Percentiles rank a stretch among this genome's conserved stretches.
phyloP scores from a whole-genome alignment of 805 yeast species.

The Candida tammaniensis region DNA sequence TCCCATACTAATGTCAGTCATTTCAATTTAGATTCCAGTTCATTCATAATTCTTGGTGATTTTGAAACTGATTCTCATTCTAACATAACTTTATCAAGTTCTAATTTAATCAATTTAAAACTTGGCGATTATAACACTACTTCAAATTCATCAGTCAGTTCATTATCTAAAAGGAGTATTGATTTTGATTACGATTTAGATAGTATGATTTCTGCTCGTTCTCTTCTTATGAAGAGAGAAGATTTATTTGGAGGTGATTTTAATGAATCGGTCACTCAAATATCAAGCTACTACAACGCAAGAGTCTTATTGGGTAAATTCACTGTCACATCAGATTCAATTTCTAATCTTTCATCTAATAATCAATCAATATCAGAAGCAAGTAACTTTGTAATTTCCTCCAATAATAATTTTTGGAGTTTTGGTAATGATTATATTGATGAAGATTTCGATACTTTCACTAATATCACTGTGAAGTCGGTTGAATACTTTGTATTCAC shows the following conservation, averaged over 20 bases:
- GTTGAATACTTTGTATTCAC: slow-evolving; percentile 43
- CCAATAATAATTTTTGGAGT: slow-evolving; percentile 37
- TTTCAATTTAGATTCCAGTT: slow-evolving; percentile 24
- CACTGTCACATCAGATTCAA: slow-evolving; percentile 21
- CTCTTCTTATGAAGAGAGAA: slow-evolving; percentile 16
- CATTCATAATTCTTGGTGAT: slow-evolving; percentile 47
- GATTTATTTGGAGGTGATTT: slow-evolving; percentile 29
- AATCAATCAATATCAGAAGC: slow-evolving; percentile 23
- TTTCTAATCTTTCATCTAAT: slow-evolving; percentile 25
- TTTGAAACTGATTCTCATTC: slow-evolving; percentile 35
- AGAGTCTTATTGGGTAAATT: slow-evolving; percentile 31
- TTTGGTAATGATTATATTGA: slow-evolving; percentile 34
- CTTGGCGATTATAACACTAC: slow-evolving; percentile 29
- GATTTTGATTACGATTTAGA: slow-evolving; percentile 6
- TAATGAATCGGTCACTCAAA: slow-evolving; percentile 25
- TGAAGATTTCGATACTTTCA: slow-evolving; percentile 24
- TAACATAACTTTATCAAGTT: slow-evolving; percentile 25
- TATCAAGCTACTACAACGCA: slow-evolving; percentile 19
- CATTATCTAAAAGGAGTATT: slow-evolving; percentile 15
- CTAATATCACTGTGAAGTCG: slow-evolving; percentile 35
- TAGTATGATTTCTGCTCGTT: too few species aligned
- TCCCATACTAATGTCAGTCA: slow-evolving; percentile 33
- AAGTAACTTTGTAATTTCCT: slow-evolving; percentile 37
- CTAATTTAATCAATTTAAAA: slow-evolving; percentile 26
- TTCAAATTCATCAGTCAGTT: slow-evolving; percentile 25